Evolutionary conservation across 2,329 filamentous ascomycete genomes (phyloP).

Genomic region (Epichloe coenophiala): DNA sequence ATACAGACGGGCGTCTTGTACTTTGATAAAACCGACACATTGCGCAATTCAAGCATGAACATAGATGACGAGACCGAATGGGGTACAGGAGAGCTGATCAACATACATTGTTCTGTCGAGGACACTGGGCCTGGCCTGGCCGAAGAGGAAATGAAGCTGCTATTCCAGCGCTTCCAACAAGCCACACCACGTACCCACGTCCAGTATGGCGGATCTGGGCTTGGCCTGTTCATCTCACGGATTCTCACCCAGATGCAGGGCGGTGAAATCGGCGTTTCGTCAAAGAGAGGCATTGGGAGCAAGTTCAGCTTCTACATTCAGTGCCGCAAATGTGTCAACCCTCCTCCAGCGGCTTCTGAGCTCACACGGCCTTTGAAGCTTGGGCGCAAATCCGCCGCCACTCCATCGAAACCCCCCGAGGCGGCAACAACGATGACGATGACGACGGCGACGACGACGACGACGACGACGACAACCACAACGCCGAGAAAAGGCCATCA

Average conservation of each 20-base stretch:
- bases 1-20: slow-evolving; percentile 29
- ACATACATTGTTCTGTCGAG: slow-evolving; percentile 57
- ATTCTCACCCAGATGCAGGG: slow-evolving; percentile 66
- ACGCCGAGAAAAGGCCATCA: slow-evolving; percentile 1
- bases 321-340: slow-evolving; percentile 39
- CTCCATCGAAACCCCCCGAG: not conserved
- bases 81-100: slow-evolving; percentile 58
- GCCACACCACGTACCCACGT: slow-evolving; percentile 57
- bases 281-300: slow-evolving; percentile 52
- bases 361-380: slow-evolving; percentile 23
- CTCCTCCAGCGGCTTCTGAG: slow-evolving; percentile 24
- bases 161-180: slow-evolving; percentile 58
- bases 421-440: not conserved
- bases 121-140: slow-evolving; percentile 58
- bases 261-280: slow-evolving; percentile 62
- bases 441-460: too few species aligned
- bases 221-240: slow-evolving; percentile 64
- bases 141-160: slow-evolving; percentile 49
- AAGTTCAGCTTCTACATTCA: slow-evolving; percentile 69
- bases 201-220: slow-evolving; percentile 56
- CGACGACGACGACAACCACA: too few species aligned
- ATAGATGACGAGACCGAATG: slow-evolving; percentile 47
- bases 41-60: slow-evolving; percentile 21
- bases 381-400: slow-evolving; percentile 13
- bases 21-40: slow-evolving; percentile 31